phyloP scores from a whole-genome alignment of 73 alveolate genomes.

The Urostyla sp. region DNA sequence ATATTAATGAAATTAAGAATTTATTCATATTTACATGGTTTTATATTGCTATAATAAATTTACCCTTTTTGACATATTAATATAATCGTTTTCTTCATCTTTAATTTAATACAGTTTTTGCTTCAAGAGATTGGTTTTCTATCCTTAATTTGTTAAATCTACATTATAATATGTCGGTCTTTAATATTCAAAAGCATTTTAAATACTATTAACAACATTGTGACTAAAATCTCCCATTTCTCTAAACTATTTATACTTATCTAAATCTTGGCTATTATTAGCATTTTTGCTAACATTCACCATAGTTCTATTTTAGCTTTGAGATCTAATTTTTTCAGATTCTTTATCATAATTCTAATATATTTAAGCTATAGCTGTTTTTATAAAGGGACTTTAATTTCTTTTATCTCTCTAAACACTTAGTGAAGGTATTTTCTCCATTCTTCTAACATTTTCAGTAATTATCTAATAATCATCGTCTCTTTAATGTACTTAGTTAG shows the following conservation, averaged over 20 bases:
- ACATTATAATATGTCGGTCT: constrained; percentile 9
- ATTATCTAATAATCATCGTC: not conserved
- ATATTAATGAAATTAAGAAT: too few species aligned
- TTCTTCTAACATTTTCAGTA: not conserved
- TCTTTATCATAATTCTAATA: not conserved
- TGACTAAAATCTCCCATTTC: constrained; percentile 24
- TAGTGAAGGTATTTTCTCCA: not conserved
- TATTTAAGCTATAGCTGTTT: not conserved
- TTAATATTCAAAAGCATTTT: not conserved
- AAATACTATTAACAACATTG: not conserved
- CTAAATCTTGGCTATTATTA: not conserved
- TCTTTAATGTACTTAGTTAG: not conserved
- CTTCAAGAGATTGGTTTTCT: too few species aligned
- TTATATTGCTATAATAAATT: too few species aligned
- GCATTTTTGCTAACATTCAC: not conserved
- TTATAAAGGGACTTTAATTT: not conserved
- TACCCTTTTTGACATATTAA: too few species aligned
- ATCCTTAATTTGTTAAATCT: not conserved
- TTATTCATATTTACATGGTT: too few species aligned
- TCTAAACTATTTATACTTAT: not conserved
- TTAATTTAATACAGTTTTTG: too few species aligned
- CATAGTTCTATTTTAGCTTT: not conserved
- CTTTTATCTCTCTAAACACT: not conserved
- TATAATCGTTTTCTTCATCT: too few species aligned
- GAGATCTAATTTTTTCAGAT: not conserved